phyloP scores from a whole-genome alignment of 768 basidiomycete species.

The Udeniomyces megalosporus region DNA sequence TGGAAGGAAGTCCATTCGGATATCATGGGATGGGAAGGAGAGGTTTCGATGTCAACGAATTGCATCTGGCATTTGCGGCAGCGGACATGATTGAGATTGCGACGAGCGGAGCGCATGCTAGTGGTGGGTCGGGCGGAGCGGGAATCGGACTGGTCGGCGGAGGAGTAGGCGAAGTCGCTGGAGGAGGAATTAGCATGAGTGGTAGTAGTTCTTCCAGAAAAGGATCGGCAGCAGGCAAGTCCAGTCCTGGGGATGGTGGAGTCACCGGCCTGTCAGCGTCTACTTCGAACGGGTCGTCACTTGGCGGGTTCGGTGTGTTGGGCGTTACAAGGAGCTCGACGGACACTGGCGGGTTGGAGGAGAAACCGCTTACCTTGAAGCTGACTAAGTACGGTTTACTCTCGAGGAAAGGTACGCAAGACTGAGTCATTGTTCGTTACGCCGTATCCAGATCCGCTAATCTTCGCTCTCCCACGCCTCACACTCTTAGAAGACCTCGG shows the following conservation, averaged over 20 bases:
- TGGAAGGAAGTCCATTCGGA: conserved; percentile 45
- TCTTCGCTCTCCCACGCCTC: neutral
- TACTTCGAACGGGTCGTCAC: no score
- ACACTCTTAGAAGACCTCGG: conserved; percentile 46
- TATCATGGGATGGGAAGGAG: conserved; percentile 33
- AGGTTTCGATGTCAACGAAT: conserved; percentile 49
- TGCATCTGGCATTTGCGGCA: conserved; percentile 48
- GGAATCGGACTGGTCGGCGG: no score
- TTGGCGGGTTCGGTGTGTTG: no score
- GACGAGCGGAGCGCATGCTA: neutral
- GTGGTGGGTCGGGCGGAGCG: neutral
- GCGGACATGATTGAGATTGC: conserved; percentile 40
- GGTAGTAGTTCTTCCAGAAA: no score
- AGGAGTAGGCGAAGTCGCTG: no score
- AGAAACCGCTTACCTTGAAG: conserved; percentile 35
- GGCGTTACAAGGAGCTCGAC: neutral
- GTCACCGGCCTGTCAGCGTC: no score
- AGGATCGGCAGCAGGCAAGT: no score
- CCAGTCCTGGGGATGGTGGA: no score
- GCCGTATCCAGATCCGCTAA: neutral
- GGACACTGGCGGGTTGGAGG: neutral
- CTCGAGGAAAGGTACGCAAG: conserved; percentile 44
- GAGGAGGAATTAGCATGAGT: no score
- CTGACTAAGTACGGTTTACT: conserved; percentile 68
- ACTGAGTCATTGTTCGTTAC: neutral